Evolutionary conservation across 768 basidiomycete species (phyloP).

Genomic region (Mycena metata): DNA sequence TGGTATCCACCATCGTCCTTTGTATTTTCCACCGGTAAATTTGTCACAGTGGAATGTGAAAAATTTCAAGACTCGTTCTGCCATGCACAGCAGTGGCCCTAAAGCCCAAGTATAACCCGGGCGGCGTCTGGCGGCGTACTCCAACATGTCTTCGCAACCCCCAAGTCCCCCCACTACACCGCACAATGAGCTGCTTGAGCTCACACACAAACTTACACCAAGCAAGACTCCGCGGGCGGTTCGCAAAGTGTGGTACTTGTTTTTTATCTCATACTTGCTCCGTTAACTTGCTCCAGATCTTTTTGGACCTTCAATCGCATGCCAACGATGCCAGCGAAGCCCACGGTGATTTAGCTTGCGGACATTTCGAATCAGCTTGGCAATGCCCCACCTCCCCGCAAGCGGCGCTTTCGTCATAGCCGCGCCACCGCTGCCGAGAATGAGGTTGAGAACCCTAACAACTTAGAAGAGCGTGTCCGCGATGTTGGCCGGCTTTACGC

Average conservation of each 20-base stretch:
- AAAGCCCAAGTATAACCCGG: too few species aligned
- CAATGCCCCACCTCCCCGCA: neutral
- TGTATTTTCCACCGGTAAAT: too few species aligned
- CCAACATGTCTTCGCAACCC: slow-evolving; percentile 7
- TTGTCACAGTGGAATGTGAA: too few species aligned
- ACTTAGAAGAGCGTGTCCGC: too few species aligned
- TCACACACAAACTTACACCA: slow-evolving; percentile 9
- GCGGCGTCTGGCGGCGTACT: neutral
- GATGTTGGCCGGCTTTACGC: slow-evolving; percentile 6
- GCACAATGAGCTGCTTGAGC: slow-evolving; percentile 5
- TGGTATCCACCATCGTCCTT: too few species aligned
- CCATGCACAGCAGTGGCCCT: too few species aligned
- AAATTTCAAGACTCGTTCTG: too few species aligned
- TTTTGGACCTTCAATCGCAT: slow-evolving; percentile 1
- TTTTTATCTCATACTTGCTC: neutral
- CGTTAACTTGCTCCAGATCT: neutral
- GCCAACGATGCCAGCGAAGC: slow-evolving; percentile 11
- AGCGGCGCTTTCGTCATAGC: neutral
- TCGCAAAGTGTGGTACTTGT: neutral
- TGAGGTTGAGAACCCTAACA: too few species aligned
- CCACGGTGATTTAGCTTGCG: neutral
- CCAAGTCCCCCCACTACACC: neutral
- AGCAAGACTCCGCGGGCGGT: neutral
- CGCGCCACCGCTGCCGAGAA: too few species aligned
- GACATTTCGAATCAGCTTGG: neutral